Percentiles rank a stretch among this genome's conserved stretches.
Evolutionary conservation across 163 green algal species (phyloP).

Genomic region (Scenedesmus sp.): DNA sequence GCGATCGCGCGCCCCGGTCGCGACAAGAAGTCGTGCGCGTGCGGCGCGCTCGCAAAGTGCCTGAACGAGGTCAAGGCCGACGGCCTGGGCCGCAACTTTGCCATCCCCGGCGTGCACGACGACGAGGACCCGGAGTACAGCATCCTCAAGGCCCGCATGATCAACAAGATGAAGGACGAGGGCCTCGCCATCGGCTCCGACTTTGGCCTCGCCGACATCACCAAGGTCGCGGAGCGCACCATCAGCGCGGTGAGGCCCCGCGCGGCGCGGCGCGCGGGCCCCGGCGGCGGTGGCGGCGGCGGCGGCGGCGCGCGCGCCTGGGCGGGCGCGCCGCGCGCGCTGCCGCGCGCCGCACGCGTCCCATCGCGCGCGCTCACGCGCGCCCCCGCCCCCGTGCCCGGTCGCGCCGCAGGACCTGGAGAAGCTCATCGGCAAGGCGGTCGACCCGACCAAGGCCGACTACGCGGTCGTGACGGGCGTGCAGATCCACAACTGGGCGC

Average conservation of each 20-base stretch:
- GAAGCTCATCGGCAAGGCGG: conserved; percentile 80
- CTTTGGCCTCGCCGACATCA: conserved; percentile 75
- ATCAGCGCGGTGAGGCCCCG: conserved; percentile 67
- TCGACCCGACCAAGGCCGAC: conserved; percentile 82
- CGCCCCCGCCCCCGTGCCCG: too few species aligned
- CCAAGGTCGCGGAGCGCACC: conserved; percentile 77
- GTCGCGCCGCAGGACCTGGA: conserved; percentile 73
- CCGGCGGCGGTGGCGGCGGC: too few species aligned
- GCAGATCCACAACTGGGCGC: conserved; percentile 85
- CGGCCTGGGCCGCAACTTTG: conserved; percentile 47
- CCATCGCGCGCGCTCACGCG: too few species aligned
- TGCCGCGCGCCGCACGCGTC: background rate
- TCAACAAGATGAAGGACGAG: conserved; percentile 51
- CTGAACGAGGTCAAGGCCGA: conserved; percentile 72
- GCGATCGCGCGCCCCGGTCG: conserved; percentile 77
- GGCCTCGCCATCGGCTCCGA: conserved; percentile 31
- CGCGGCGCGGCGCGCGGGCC: too few species aligned
- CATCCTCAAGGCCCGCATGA: conserved; percentile 90
- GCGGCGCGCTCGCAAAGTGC: conserved; percentile 76
- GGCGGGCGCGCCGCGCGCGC: too few species aligned
- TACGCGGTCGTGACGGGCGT: conserved; percentile 92
- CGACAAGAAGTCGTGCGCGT: conserved; percentile 72
- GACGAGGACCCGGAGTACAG: conserved; percentile 86
- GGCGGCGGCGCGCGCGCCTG: background rate
- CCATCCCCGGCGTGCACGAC: conserved; percentile 72